Conservation (phyloP, 2,329 filamentous ascomycete species). For the Hypoxylon sp. region DNA sequence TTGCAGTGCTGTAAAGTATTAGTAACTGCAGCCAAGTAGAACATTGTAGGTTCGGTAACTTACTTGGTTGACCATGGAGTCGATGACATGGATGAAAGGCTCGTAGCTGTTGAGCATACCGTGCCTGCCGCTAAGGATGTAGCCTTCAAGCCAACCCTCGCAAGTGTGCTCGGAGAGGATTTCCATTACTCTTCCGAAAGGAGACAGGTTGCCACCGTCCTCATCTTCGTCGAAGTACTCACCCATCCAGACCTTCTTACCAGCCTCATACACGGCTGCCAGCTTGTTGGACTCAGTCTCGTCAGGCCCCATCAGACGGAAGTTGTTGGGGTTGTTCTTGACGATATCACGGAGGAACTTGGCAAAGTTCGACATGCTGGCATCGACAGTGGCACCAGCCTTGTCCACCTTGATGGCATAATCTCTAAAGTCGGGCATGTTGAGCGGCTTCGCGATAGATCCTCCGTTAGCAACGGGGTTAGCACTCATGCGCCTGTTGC, state of each 20-base stretch:
- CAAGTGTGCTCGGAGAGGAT: conserved; percentile 85
- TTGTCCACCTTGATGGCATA: conserved; percentile 73
- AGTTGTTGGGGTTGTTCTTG: conserved; percentile 71
- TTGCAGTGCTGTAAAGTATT: conserved; percentile 72
- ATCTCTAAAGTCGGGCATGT: conserved; percentile 75
- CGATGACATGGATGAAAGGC: conserved; percentile 84
- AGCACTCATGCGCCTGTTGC: conserved; percentile 78
- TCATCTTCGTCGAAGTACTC: conserved; percentile 81
- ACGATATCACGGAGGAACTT: conserved; percentile 76
- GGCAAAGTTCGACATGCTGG: conserved; percentile 78
- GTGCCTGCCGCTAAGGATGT: conserved; percentile 79
- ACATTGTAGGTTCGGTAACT: conserved; percentile 21
- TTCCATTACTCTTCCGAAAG: conserved; percentile 80
- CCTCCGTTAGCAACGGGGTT: conserved; percentile 83
- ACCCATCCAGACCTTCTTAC: conserved; percentile 84
- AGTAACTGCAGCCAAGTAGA: conserved; percentile 19
- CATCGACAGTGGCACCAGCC: conserved; percentile 66
- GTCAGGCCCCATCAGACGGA: conserved; percentile 82
- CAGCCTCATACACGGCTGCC: conserved; percentile 74
- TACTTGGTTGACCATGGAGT: conserved; percentile 84
- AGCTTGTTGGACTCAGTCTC: conserved; percentile 88
- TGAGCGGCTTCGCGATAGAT: conserved; percentile 72
- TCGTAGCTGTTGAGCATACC: conserved; percentile 85
- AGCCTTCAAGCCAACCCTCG: conserved; percentile 85
- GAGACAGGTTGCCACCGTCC: conserved; percentile 78